Evolutionary conservation across 768 basidiomycete genomes (phyloP).

Genomic region (Boletus vinaceobasis): DNA sequence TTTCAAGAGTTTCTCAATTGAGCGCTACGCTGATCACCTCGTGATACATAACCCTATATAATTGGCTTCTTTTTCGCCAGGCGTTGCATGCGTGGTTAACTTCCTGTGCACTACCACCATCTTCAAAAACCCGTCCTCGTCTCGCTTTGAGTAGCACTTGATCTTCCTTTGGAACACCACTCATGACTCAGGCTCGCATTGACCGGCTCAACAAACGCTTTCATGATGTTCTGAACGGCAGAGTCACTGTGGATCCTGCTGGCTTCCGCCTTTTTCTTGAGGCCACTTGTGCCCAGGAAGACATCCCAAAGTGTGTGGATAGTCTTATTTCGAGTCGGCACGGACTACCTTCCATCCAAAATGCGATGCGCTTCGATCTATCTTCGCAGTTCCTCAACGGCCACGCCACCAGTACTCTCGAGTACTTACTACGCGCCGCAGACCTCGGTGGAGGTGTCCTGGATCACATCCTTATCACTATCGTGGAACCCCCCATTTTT

Average conservation of each 20-base stretch:
- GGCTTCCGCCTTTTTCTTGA: constrained; percentile 42
- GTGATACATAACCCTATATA: not conserved
- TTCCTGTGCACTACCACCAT: constrained; percentile 1
- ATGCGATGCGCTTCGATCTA: constrained; percentile 41
- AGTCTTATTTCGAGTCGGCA: constrained; percentile 33
- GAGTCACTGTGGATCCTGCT: constrained; percentile 21
- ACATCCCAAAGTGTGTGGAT: constrained; percentile 37
- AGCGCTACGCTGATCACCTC: not conserved
- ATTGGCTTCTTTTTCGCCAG: not conserved
- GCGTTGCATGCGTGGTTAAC: not conserved
- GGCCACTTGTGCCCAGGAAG: constrained; percentile 40
- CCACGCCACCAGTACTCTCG: constrained; percentile 34
- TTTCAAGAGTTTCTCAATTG: constrained; percentile 1
- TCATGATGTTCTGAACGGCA: constrained; percentile 32
- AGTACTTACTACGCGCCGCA: constrained; percentile 38
- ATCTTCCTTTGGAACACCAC: not conserved
- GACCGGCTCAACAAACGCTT: constrained; percentile 36
- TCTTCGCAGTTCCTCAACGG: constrained; percentile 44
- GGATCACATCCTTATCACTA: constrained; percentile 37
- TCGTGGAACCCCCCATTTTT: constrained; percentile 53
- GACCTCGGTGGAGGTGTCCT: constrained; percentile 44
- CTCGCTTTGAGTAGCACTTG: not conserved
- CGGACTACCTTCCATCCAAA: constrained; percentile 41
- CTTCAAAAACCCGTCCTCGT: not conserved
- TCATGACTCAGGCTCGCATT: constrained; percentile 16